Evolutionary conservation across 2,329 filamentous ascomycete species (phyloP).

Genomic region (Penicillium paneum): DNA sequence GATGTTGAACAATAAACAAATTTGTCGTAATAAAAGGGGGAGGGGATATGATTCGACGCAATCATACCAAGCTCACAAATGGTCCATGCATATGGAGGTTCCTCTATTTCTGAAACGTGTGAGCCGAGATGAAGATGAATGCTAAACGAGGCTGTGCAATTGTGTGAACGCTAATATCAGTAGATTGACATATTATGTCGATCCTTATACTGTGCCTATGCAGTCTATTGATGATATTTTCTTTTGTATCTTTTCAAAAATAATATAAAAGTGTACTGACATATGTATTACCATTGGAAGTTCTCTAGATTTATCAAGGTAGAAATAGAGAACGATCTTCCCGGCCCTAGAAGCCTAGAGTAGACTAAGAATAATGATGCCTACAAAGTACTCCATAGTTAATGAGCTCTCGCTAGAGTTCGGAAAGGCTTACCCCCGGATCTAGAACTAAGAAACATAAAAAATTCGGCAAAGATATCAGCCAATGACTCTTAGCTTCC

Average conservation of each 20-base stretch:
- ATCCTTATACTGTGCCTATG: conserved; percentile 3
- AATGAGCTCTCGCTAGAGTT: background rate
- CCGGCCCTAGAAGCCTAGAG: background rate
- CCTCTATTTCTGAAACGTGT: conserved; percentile 9
- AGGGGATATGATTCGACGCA: background rate
- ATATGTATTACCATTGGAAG: background rate
- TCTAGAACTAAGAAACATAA: background rate
- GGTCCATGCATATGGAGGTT: background rate
- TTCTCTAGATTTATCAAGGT: background rate
- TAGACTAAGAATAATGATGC: background rate
- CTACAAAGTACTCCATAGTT: background rate
- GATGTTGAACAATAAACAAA: background rate
- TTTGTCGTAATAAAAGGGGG: background rate
- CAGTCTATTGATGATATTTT: background rate
- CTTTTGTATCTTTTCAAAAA: background rate
- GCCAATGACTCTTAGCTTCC: background rate
- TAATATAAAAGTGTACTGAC: background rate
- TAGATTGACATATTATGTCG: conserved; percentile 7
- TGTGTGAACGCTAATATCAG: conserved; percentile 3
- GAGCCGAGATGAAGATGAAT: background rate
- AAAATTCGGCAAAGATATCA: background rate
- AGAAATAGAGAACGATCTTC: background rate
- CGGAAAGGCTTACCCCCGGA: background rate
- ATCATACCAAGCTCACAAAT: conserved; percentile 1
- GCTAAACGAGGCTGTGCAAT: conserved; percentile 17